Conservation (phyloP, 139 green algal species). For the Nannochloris sp. region DNA sequence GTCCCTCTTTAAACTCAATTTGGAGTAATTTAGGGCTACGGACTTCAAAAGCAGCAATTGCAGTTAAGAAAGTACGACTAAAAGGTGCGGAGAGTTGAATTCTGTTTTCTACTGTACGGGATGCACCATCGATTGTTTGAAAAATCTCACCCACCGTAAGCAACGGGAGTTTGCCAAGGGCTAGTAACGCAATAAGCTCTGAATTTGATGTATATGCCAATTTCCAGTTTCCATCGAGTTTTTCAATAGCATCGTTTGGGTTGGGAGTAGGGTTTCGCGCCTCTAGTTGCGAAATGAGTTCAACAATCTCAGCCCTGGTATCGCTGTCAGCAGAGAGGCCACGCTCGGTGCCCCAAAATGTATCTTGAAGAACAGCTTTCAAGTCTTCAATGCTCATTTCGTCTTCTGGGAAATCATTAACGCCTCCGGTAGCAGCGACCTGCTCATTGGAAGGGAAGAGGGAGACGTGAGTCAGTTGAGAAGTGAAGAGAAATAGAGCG, state of each 20-base stretch:
- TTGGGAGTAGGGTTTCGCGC: conserved; percentile 73
- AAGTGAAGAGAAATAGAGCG: too few species aligned
- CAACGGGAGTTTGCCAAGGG: conserved; percentile 64
- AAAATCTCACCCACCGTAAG: conserved; percentile 78
- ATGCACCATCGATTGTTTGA: conserved; percentile 66
- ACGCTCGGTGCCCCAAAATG: conserved; percentile 75
- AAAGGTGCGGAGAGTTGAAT: conserved; percentile 52
- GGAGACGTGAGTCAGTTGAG: too few species aligned
- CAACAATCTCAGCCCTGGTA: conserved; percentile 72
- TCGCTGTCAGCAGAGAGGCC: conserved; percentile 65
- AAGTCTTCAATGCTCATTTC: conserved; percentile 20
- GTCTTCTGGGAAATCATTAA: conserved; percentile 5
- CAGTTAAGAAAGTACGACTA: conserved; percentile 40
- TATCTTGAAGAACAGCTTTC: conserved; percentile 77
- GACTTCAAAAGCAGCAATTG: conserved; percentile 71
- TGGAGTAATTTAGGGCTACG: conserved; percentile 79
- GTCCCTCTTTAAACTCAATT: conserved; percentile 54
- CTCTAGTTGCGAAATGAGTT: conserved; percentile 90
- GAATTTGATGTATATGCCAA: conserved; percentile 86
- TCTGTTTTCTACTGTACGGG: conserved; percentile 68
- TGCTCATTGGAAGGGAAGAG: too few species aligned
- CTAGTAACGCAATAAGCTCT: conserved; percentile 75
- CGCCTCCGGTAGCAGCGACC: too few species aligned
- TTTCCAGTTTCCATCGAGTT: conserved; percentile 70
- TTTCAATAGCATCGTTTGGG: conserved; percentile 43